Conservation (phyloP, 2,329 filamentous ascomycete genomes). For the Ceratocystis cubensis region DNA sequence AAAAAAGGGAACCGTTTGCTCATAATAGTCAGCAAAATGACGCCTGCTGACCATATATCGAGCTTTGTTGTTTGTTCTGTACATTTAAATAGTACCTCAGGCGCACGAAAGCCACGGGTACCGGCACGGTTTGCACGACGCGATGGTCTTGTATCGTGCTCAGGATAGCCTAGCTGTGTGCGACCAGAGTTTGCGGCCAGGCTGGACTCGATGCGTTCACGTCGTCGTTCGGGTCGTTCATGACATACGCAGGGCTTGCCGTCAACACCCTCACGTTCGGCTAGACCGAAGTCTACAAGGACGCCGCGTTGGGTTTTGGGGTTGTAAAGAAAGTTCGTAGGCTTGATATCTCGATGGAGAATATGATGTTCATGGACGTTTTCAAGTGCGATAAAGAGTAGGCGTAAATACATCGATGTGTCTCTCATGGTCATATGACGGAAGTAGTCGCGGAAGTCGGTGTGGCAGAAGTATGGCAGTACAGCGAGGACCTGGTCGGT, state of each 20-base stretch:
- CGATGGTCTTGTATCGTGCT: conserved; percentile 76
- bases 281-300: conserved; percentile 96
- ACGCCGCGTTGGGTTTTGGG: conserved; percentile 69
- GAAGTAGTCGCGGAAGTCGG: conserved; percentile 91
- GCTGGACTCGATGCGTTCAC: conserved; percentile 45
- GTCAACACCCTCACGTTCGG: conserved; percentile 69
- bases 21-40: conserved; percentile 92
- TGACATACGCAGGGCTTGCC: conserved; percentile 73
- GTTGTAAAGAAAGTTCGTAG: conserved; percentile 94
- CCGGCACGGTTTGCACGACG: conserved; percentile 87
- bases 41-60: conserved; percentile 92
- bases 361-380: conserved; percentile 76
- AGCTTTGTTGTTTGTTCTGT: conserved; percentile 88
- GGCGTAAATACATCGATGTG: conserved; percentile 79
- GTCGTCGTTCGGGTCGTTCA: conserved; percentile 49
- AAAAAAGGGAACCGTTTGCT: conserved; percentile 94
- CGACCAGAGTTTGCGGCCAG: conserved; percentile 42
- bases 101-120: conserved; percentile 87
- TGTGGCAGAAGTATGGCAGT: conserved; percentile 87
- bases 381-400: conserved; percentile 70
- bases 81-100: conserved; percentile 94
- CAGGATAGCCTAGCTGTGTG: conserved; percentile 54
- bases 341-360: conserved; percentile 90
- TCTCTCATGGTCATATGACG: conserved; percentile 75
- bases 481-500: conserved; percentile 92